Conservation (phyloP, 495 filamentous ascomycete species). For the Trichoderma virens region DNA sequence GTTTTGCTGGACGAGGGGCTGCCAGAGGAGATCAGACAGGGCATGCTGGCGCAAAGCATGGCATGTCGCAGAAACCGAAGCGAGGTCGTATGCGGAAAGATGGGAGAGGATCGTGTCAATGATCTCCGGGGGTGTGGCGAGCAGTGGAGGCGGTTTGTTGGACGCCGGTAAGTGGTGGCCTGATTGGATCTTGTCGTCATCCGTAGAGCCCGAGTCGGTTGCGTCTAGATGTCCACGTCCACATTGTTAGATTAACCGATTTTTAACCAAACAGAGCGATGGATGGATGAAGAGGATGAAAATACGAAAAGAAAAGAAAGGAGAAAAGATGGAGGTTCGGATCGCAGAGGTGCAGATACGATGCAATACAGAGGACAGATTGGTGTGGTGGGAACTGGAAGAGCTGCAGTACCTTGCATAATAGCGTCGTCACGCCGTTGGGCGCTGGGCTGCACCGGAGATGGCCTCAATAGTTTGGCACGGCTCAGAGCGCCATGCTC, state of each 20-base stretch:
- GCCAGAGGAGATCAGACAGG: slow-evolving; percentile 55
- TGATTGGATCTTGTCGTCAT: not conserved
- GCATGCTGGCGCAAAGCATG: slow-evolving; percentile 43
- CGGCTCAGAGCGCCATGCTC: slow-evolving; percentile 13
- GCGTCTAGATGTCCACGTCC: not conserved
- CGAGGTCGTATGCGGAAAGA: slow-evolving; percentile 51
- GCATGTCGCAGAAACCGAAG: slow-evolving; percentile 46
- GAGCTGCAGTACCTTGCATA: slow-evolving; percentile 6
- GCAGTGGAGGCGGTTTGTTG: slow-evolving; percentile 18
- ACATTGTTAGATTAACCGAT: too few species aligned
- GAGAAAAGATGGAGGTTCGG: too few species aligned
- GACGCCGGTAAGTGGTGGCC: not conserved
- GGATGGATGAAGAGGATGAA: too few species aligned
- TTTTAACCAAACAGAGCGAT: too few species aligned
- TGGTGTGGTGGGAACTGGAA: not conserved
- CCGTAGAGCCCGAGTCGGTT: not conserved
- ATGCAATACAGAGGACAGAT: not conserved
- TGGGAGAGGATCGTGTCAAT: slow-evolving; percentile 53
- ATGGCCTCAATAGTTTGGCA: slow-evolving; percentile 9
- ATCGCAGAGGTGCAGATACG: too few species aligned
- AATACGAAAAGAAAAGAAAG: too few species aligned
- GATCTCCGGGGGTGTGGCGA: slow-evolving; percentile 55
- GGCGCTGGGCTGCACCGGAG: slow-evolving; percentile 3
- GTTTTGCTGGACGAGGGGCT: slow-evolving; percentile 51
- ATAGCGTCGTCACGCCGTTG: not conserved